phyloP scores from a whole-genome alignment of 2,329 filamentous ascomycete species.

The Pestalotiopsis sp. region DNA sequence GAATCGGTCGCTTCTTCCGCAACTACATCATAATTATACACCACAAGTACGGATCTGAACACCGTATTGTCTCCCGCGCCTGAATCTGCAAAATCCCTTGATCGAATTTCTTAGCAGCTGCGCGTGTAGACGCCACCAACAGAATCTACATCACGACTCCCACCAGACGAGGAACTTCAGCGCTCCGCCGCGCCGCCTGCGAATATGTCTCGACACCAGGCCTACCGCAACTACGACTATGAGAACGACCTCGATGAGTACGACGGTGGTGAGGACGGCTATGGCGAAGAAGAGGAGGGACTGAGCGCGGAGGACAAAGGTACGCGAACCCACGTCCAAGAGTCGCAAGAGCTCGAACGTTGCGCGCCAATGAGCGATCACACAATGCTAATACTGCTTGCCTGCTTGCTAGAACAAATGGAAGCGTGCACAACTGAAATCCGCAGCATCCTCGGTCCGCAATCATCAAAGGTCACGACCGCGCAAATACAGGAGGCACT shows the following conservation, averaged over 20 bases:
- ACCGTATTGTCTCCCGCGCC: background rate
- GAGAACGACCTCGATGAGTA: conserved; percentile 55
- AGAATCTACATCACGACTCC: background rate
- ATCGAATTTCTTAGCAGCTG: background rate
- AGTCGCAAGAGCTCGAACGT: background rate
- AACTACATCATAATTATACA: background rate
- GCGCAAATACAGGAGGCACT: conserved; percentile 83
- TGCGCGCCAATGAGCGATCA: background rate
- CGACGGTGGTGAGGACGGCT: conserved; percentile 43
- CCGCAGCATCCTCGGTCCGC: conserved; percentile 62
- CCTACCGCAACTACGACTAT: conserved; percentile 51
- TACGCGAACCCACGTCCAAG: conserved; percentile 10
- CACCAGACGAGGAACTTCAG: background rate
- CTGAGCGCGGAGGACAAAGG: conserved; percentile 37
- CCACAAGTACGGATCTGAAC: background rate
- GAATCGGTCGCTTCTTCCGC: background rate
- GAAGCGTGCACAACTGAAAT: conserved; percentile 68
- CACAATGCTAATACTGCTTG: background rate
- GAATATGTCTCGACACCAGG: conserved; percentile 49
- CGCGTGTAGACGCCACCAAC: background rate
- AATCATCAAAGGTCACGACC: conserved; percentile 57
- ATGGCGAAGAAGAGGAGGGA: conserved; percentile 48
- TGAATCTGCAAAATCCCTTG: background rate
- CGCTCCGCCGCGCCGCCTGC: background rate
- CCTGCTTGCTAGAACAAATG: conserved; percentile 45